Evolutionary conservation across 306 rosid species (phyloP).

Genomic region (Pachyrhizus erosus): DNA sequence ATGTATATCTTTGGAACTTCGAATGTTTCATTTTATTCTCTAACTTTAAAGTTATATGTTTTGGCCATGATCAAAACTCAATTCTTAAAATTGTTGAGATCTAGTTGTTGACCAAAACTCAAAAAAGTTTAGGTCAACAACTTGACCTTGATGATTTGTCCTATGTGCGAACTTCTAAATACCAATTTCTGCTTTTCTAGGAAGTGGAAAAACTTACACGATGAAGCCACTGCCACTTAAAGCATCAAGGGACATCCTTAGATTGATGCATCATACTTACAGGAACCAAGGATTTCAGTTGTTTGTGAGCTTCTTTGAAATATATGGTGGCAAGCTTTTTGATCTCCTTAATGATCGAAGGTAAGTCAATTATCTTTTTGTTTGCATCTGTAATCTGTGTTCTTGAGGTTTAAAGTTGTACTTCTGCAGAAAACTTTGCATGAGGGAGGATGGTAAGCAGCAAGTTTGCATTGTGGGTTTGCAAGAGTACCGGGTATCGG

Average conservation of each 20-base stretch:
- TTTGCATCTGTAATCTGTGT: constrained; percentile 27
- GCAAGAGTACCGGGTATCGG: constrained; percentile 93
- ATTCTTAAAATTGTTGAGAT: not conserved
- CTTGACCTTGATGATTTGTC: constrained; percentile 22
- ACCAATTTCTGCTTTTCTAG: constrained; percentile 54
- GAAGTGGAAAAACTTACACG: constrained; percentile 96
- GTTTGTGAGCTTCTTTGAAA: constrained; percentile 97
- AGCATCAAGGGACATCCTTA: constrained; percentile 94
- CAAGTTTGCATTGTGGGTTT: constrained; percentile 99
- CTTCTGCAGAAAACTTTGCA: constrained; percentile 86
- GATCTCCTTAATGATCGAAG: constrained; percentile 96
- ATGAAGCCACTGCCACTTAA: constrained; percentile 97
- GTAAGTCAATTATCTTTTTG: constrained; percentile 57
- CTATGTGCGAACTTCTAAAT: constrained; percentile 26
- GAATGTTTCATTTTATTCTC: not conserved
- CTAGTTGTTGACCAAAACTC: not conserved
- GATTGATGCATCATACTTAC: constrained; percentile 97
- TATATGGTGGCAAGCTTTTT: constrained; percentile 95
- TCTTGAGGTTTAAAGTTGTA: constrained; percentile 35
- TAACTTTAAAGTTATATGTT: not conserved
- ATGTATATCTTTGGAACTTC: constrained; percentile 2
- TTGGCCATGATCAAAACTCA: not conserved
- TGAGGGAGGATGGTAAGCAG: constrained; percentile 99
- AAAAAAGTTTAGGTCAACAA: not conserved
- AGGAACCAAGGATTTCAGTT: constrained; percentile 89